phyloP scores from a whole-genome alignment of 139 green algal species.

The Picochlorum sp. region DNA sequence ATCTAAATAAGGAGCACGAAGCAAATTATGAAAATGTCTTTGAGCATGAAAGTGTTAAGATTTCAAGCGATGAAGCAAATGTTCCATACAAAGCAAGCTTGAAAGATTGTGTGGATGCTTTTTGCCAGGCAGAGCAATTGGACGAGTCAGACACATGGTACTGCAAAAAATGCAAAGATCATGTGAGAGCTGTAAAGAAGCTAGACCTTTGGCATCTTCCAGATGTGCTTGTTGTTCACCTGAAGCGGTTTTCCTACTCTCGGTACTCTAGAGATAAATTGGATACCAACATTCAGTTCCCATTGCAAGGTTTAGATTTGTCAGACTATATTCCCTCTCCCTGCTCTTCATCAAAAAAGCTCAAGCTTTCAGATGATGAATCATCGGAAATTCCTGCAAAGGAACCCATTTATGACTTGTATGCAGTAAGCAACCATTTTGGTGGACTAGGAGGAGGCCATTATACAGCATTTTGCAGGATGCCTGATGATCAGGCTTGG shows the following conservation, averaged over 20 bases:
- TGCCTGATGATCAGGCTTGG: conserved; percentile 50
- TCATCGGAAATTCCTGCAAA: background rate
- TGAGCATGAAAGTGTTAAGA: background rate
- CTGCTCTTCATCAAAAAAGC: background rate
- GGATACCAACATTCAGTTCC: conserved; percentile 64
- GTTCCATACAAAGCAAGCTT: background rate
- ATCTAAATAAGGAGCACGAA: background rate
- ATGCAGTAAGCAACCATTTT: conserved; percentile 87
- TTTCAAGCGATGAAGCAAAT: background rate
- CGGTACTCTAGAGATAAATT: conserved; percentile 69
- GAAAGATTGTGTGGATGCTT: conserved; percentile 31
- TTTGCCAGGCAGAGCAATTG: conserved; percentile 68
- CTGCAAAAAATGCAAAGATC: conserved; percentile 76
- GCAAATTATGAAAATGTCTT: background rate
- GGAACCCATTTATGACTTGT: conserved; percentile 74
- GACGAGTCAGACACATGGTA: conserved; percentile 68
- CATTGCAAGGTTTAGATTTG: conserved; percentile 70
- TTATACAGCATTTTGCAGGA: conserved; percentile 82
- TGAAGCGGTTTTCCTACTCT: conserved; percentile 90
- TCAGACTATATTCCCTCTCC: background rate
- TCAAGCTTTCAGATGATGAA: background rate
- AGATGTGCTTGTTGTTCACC: conserved; percentile 87
- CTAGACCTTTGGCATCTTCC: conserved; percentile 84
- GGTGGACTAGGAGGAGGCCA: conserved; percentile 85
- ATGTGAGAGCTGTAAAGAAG: conserved; percentile 76